phyloP scores from a whole-genome alignment of 2,329 filamentous ascomycete genomes.

The Aspergillus sp. region DNA sequence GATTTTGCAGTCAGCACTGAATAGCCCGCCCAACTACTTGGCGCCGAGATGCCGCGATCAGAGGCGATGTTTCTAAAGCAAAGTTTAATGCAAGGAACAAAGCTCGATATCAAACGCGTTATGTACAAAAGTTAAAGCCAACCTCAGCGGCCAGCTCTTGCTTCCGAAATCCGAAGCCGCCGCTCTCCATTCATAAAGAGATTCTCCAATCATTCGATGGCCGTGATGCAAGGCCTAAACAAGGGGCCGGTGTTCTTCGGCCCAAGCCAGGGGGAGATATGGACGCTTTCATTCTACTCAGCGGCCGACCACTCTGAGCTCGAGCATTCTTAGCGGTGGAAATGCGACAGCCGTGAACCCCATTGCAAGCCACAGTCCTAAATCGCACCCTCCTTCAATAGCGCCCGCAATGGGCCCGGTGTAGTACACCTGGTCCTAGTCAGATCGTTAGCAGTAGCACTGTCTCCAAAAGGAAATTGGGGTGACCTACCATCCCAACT shows the following conservation, averaged over 20 bases:
- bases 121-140: not conserved
- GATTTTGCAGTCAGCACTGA: too few species aligned
- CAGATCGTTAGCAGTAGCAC: conserved; percentile 1
- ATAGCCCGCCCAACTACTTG: not conserved
- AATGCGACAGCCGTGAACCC: conserved; percentile 37
- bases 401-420: conserved; percentile 35
- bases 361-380: conserved; percentile 39
- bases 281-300: conserved; percentile 12
- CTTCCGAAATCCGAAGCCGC: not conserved
- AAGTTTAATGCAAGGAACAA: not conserved
- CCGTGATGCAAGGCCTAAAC: not conserved
- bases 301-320: conserved; percentile 29
- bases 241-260: not conserved
- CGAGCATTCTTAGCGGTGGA: conserved; percentile 36
- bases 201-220: not conserved
- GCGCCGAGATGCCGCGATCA: not conserved
- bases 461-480: not conserved
- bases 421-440: conserved; percentile 41
- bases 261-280: not conserved
- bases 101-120: not conserved
- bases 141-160: not conserved
- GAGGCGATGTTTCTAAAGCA: not conserved
- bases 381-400: conserved; percentile 33
- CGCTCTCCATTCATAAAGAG: not conserved
- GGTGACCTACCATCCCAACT: conserved; percentile 37